phyloP scores from a whole-genome alignment of 768 basidiomycete genomes.

The Russula compacta region DNA sequence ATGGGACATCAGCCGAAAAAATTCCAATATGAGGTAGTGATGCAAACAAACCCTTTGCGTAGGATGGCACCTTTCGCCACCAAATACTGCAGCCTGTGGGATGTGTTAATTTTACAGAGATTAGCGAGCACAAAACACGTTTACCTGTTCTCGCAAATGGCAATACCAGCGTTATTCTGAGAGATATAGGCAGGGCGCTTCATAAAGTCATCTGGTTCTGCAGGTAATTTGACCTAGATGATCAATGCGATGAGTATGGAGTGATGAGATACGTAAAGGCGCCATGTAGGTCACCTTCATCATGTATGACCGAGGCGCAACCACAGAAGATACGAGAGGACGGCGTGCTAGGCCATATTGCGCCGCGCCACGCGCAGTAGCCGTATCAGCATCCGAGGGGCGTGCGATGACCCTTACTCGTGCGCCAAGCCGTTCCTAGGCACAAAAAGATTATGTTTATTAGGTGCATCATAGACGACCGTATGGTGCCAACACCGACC shows the following conservation, averaged over 20 bases:
- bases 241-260: background rate
- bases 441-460: background rate
- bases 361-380: constrained; percentile 82
- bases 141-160: constrained; percentile 80
- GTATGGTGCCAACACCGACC: constrained; percentile 33
- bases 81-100: constrained; percentile 72
- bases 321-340: constrained; percentile 70
- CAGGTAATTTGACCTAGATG: constrained; percentile 73
- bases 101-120: background rate
- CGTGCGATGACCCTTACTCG: constrained; percentile 70
- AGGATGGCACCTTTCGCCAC: constrained; percentile 82
- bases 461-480: constrained; percentile 3
- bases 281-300: constrained; percentile 52
- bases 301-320: constrained; percentile 75
- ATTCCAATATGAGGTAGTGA: background rate
- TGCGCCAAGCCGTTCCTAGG: constrained; percentile 54
- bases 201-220: constrained; percentile 74
- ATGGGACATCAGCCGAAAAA: constrained; percentile 21
- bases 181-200: constrained; percentile 81
- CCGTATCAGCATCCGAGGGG: constrained; percentile 81
- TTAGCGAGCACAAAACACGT: background rate
- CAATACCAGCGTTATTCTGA: constrained; percentile 63
- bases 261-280: background rate
- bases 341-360: constrained; percentile 74
- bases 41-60: constrained; percentile 62